phyloP scores from a whole-genome alignment of 2,329 filamentous ascomycete species.

The Tolypocladium amazonense region DNA sequence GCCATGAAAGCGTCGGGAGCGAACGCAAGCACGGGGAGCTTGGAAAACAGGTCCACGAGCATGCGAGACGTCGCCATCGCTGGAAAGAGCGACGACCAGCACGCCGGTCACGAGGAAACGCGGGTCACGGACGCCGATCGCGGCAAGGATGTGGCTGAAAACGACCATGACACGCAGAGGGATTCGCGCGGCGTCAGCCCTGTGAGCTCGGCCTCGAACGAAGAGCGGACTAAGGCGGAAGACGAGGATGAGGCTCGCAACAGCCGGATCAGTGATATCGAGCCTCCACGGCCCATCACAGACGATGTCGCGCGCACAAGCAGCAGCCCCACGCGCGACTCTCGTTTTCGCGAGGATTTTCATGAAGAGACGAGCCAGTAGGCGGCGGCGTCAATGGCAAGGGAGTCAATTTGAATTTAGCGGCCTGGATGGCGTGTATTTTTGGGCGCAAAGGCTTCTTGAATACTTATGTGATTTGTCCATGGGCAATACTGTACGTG shows the following conservation, averaged over 20 bases:
- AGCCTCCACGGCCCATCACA: slow-evolving; percentile 25
- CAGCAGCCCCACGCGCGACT: slow-evolving; percentile 44
- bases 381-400: slow-evolving; percentile 1
- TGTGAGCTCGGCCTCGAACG: slow-evolving; percentile 26
- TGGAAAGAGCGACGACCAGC: slow-evolving; percentile 17
- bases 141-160: slow-evolving; percentile 9
- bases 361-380: slow-evolving; percentile 39
- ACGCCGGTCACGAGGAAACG: neutral
- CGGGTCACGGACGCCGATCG: neutral
- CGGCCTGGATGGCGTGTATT: neutral
- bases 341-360: slow-evolving; percentile 52
- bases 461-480: neutral
- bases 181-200: slow-evolving; percentile 27
- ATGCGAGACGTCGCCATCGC: slow-evolving; percentile 37
- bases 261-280: slow-evolving; percentile 14
- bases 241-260: slow-evolving; percentile 2
- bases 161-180: slow-evolving; percentile 6
- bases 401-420: neutral
- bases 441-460: neutral
- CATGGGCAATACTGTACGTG: neutral
- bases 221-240: slow-evolving; percentile 29
- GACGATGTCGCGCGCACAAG: slow-evolving; percentile 24
- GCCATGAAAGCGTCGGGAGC: slow-evolving; percentile 31
- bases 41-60: slow-evolving; percentile 30
- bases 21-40: slow-evolving; percentile 33